Conservation (phyloP, 2,329 filamentous ascomycete species). For the Cadophora sp. region DNA sequence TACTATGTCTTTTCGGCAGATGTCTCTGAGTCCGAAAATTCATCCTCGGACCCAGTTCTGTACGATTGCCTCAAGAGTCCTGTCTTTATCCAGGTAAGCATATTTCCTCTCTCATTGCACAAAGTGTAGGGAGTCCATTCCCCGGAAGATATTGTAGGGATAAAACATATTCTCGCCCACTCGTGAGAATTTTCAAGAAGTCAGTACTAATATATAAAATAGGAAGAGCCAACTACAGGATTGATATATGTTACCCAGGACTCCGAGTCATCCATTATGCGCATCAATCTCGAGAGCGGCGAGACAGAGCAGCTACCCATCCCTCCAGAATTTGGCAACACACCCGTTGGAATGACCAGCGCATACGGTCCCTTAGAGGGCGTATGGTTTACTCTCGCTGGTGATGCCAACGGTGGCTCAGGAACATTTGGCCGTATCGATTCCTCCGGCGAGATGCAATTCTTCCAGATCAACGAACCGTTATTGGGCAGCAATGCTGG, state of each 20-base stretch:
- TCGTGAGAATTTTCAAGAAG: too few relatives aligned
- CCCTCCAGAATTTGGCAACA: slow-evolving; percentile 4
- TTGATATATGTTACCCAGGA: slow-evolving; percentile 9
- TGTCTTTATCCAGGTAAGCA: not conserved
- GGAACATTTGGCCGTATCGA: slow-evolving; percentile 8
- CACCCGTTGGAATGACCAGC: slow-evolving; percentile 3
- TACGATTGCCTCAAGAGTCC: slow-evolving; percentile 5
- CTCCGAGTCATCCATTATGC: not conserved
- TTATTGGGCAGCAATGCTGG: not conserved
- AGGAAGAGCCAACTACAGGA: slow-evolving; percentile 9
- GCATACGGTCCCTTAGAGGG: not conserved
- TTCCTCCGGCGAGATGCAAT: not conserved
- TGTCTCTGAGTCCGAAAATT: not conserved
- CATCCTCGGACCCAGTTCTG: not conserved
- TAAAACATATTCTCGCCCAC: too few relatives aligned
- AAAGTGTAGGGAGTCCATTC: too few relatives aligned
- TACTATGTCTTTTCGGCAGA: slow-evolving; percentile 16
- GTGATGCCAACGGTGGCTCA: not conserved
- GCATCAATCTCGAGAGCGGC: not conserved
- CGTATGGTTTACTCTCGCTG: slow-evolving; percentile 5
- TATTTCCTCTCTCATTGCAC: too few relatives aligned
- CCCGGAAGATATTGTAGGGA: too few relatives aligned
- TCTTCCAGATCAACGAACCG: slow-evolving; percentile 4
- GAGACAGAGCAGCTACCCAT: slow-evolving; percentile 7
- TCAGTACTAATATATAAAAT: too few relatives aligned